Conservation (phyloP, 2,329 filamentous ascomycete genomes). For the Xylariomycetidae sp. region DNA sequence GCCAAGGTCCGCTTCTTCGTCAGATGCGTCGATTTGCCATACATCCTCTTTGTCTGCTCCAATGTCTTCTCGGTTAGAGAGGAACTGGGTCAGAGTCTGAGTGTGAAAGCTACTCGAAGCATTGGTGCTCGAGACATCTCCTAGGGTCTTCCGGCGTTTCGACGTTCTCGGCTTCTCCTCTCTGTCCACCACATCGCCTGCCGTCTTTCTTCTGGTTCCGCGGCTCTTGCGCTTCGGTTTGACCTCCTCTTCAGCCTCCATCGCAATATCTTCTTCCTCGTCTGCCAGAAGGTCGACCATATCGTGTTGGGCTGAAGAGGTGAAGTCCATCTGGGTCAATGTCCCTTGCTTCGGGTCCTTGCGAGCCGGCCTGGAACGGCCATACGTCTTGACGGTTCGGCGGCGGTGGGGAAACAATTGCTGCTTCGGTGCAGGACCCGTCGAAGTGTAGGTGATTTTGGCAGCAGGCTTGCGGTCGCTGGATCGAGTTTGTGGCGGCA, state of each 20-base stretch:
- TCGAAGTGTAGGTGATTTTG: conserved; percentile 16
- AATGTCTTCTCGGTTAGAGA: conserved; percentile 12
- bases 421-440: conserved; percentile 20
- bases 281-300: conserved; percentile 12
- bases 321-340: conserved; percentile 26
- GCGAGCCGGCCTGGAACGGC: conserved; percentile 11
- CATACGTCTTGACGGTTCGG: conserved; percentile 20
- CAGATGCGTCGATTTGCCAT: conserved; percentile 22
- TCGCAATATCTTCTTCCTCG: conserved; percentile 11
- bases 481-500: conserved; percentile 21
- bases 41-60: conserved; percentile 10
- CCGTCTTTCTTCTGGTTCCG: conserved; percentile 21
- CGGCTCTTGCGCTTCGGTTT: conserved; percentile 9
- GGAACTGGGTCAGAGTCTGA: conserved; percentile 25
- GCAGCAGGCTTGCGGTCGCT: conserved; percentile 13
- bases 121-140: conserved; percentile 17
- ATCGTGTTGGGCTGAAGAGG: conserved; percentile 14
- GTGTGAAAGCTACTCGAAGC: conserved; percentile 26
- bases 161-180: conserved; percentile 13
- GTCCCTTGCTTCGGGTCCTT: conserved; percentile 20
- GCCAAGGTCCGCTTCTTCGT: conserved; percentile 18
- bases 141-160: conserved; percentile 27
- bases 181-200: conserved; percentile 18
- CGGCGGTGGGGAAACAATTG: conserved; percentile 19
- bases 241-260: conserved; percentile 7